Conservation (phyloP, 2,329 filamentous ascomycete genomes). For the Colletotrichum godetiae region DNA sequence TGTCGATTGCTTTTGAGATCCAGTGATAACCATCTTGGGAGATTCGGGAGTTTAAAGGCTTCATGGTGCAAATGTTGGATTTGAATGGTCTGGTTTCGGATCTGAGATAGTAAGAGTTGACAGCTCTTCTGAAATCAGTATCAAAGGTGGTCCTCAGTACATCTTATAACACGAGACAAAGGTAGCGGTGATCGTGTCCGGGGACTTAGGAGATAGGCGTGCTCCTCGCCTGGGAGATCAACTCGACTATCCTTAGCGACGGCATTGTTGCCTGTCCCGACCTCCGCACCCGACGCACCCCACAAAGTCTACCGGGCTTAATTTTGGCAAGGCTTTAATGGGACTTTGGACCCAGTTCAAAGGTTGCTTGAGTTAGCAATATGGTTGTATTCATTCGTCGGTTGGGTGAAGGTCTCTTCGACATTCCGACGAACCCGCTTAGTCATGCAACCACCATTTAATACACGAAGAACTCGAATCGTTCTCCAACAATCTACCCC, state of each 20-base stretch:
- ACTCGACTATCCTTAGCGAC: neutral
- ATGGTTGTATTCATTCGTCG: neutral
- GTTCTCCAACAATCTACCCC: neutral
- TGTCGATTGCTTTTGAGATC: slow-evolving; percentile 1
- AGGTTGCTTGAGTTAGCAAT: neutral
- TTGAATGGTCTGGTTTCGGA: neutral
- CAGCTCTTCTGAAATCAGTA: neutral
- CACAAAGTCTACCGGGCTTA: neutral
- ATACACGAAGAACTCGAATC: neutral
- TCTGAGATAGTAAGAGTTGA: neutral
- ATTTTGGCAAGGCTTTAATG: neutral
- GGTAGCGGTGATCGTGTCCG: neutral
- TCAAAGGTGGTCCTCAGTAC: neutral
- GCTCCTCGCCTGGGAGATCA: neutral
- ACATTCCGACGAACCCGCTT: neutral
- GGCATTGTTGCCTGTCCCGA: neutral
- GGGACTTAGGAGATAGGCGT: neutral
- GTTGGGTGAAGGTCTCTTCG: neutral
- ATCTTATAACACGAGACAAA: neutral
- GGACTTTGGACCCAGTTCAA: neutral
- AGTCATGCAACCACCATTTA: neutral
- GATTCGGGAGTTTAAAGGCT: neutral
- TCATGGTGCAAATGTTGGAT: neutral
- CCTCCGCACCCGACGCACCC: too few species aligned
- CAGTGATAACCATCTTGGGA: neutral